phyloP scores from a whole-genome alignment of 2,329 filamentous ascomycete genomes.

The Xylaria sp. region DNA sequence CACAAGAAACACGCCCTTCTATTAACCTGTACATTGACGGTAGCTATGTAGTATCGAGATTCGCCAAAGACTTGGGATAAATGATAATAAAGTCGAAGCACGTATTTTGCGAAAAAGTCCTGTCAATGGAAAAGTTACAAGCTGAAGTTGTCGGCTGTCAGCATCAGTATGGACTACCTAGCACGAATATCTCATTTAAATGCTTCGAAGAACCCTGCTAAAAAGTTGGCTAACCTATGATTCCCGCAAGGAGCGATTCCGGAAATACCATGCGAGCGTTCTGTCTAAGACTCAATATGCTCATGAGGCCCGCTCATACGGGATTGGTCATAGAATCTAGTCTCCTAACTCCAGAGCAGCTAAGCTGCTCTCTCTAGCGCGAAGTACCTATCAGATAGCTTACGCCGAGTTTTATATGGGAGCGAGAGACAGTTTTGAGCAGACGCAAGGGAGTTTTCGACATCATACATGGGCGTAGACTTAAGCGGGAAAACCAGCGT shows the following conservation, averaged over 20 bases:
- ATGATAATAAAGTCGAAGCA: not conserved
- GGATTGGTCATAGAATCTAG: not conserved
- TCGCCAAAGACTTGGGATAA: not conserved
- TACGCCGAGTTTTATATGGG: slow-evolving; percentile 25
- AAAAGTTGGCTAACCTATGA: slow-evolving; percentile 40
- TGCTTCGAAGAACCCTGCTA: not conserved
- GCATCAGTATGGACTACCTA: slow-evolving; percentile 41
- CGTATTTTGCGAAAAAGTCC: slow-evolving; percentile 5
- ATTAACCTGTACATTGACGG: slow-evolving; percentile 42
- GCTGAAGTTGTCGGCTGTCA: slow-evolving; percentile 46
- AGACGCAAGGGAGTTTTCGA: slow-evolving; percentile 44
- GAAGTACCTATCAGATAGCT: not conserved
- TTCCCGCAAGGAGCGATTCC: slow-evolving; percentile 37
- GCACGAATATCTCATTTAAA: not conserved
- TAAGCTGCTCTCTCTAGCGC: not conserved
- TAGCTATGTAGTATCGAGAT: slow-evolving; percentile 1
- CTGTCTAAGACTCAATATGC: not conserved
- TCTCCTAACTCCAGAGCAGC: not conserved
- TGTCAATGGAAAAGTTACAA: slow-evolving; percentile 34
- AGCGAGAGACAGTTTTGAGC: slow-evolving; percentile 46
- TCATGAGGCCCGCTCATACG: not conserved
- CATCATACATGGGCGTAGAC: too few species aligned
- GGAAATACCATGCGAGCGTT: slow-evolving; percentile 39
- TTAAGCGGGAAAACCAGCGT: not conserved
- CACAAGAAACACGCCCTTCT: slow-evolving; percentile 34